Base-by-base conservation (phyloP, 371 early-diverging fungal genomes). In the Batkoa obscura region DNA sequence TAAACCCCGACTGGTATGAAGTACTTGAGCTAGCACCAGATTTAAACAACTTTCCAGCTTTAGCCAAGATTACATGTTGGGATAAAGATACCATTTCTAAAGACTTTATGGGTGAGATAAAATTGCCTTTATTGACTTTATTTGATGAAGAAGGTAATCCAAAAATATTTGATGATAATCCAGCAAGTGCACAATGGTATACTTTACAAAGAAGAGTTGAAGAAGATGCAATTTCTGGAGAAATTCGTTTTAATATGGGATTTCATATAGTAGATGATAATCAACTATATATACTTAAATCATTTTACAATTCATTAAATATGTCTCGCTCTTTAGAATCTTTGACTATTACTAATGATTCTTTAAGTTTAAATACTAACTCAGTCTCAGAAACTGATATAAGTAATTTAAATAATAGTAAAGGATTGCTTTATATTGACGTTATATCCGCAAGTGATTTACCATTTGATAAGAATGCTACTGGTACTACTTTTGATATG, bases 1-100 rank as follows among this genome's bases (percentile, higher is more conserved):
- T 89, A 49, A 75, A 80, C 55, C 90, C 90, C 0, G 73, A 70
- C 23, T 89, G 90, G 90, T 73, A 85, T 56, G 74, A 69, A 5
- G 64, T 73, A 47, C 83, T 84, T 60, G 83, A 83, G 36, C 72
- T 84, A 60, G 65, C 66, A 17, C 50, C 80, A 32, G 65, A 73
- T 10, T 60, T 68, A 10, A 63, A 63, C 41, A 68, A 69, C 30
- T 55, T 68, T 13, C 75, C 77, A 1, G 64, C 63, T 2, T 50
- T 65, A 3, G 60, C 75, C 42, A 61, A 66, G 30, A 61, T 78
- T 23, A 74, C 71, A n/a, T 73, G 80, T 31, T 78, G 80, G 79
- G 77, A 75, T 59, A 76, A 73, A 58, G 77, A 79, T 63, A 68
- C 71, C 15, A 71, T 78, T 62, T 72, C 74, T 2, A 60, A 67